Conservation (phyloP, 768 basidiomycete genomes). For the Leccinum broughii region DNA sequence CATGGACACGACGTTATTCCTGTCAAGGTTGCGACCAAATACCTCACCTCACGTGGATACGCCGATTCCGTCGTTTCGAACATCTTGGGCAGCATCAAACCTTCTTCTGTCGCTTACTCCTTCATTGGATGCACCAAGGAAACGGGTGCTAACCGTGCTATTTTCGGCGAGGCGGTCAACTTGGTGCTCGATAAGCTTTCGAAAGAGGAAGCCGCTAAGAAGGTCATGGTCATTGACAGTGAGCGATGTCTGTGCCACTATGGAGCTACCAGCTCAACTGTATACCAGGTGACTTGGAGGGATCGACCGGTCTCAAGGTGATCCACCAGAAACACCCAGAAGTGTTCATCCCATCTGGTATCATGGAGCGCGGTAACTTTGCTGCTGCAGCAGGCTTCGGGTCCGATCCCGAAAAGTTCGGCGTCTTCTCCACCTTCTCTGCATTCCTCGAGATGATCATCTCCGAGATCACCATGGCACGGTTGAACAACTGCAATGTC, state of each 20-base stretch:
- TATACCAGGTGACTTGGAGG: conserved; percentile 72
- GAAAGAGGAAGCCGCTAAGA: conserved; percentile 75
- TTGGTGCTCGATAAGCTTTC: conserved; percentile 69
- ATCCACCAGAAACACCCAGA: conserved; percentile 92
- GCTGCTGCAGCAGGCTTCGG: conserved; percentile 87
- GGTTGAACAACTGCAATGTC: conserved; percentile 85
- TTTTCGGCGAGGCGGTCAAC: conserved; percentile 86
- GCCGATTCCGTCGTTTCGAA: conserved; percentile 43
- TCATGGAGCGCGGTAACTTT: conserved; percentile 86
- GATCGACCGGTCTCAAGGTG: conserved; percentile 84
- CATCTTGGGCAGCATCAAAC: conserved; percentile 67
- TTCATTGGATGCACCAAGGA: conserved; percentile 74
- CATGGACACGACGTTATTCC: conserved; percentile 89
- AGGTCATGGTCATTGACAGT: conserved; percentile 89
- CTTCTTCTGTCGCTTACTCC: conserved; percentile 53
- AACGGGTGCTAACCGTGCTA: conserved; percentile 74
- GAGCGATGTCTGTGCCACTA: conserved; percentile 20
- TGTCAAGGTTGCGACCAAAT: conserved; percentile 74
- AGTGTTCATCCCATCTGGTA: conserved; percentile 81
- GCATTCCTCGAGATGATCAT: conserved; percentile 92
- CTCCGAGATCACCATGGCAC: conserved; percentile 91
- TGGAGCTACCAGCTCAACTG: background rate
- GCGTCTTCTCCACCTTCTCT: conserved; percentile 89
- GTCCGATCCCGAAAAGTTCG: conserved; percentile 77
- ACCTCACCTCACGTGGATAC: conserved; percentile 67